Evolutionary conservation across 2,329 filamentous ascomycete species (phyloP).

Genomic region (Daldinia sp.): DNA sequence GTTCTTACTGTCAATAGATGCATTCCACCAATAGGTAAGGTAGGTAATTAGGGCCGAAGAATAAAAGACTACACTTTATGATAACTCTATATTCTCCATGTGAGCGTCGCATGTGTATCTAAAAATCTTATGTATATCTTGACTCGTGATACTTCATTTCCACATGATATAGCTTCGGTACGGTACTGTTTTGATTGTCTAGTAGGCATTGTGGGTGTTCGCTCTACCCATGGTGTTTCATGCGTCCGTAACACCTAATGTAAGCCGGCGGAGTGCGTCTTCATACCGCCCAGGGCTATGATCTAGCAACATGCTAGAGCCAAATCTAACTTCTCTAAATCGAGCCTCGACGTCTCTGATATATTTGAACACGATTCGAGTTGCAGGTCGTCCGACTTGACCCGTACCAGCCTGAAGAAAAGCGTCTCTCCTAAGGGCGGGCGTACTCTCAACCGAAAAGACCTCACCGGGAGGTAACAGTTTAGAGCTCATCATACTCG

Average conservation of each 20-base stretch:
- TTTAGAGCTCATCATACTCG: constrained; percentile 76
- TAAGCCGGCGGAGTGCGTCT: constrained; percentile 72
- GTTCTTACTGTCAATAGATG: background rate
- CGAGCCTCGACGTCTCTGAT: constrained; percentile 76
- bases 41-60: background rate
- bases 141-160: background rate
- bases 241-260: constrained; percentile 57
- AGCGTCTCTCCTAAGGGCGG: constrained; percentile 75
- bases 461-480: constrained; percentile 82
- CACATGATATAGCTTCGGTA: background rate
- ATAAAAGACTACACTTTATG: background rate
- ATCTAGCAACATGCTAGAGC: constrained; percentile 79
- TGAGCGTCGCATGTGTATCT: background rate
- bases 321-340: constrained; percentile 78
- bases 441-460: constrained; percentile 76
- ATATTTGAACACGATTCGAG: constrained; percentile 76
- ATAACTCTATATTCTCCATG: background rate
- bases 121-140: background rate
- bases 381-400: constrained; percentile 73
- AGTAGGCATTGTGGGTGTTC: background rate
- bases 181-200: background rate
- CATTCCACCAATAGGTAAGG: background rate
- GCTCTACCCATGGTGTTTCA: constrained; percentile 15
- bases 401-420: constrained; percentile 63
- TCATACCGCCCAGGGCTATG: constrained; percentile 83